Base-by-base conservation (phyloP, 1,284 basidiomycete species). In the Sporisorium sorghi region DNA sequence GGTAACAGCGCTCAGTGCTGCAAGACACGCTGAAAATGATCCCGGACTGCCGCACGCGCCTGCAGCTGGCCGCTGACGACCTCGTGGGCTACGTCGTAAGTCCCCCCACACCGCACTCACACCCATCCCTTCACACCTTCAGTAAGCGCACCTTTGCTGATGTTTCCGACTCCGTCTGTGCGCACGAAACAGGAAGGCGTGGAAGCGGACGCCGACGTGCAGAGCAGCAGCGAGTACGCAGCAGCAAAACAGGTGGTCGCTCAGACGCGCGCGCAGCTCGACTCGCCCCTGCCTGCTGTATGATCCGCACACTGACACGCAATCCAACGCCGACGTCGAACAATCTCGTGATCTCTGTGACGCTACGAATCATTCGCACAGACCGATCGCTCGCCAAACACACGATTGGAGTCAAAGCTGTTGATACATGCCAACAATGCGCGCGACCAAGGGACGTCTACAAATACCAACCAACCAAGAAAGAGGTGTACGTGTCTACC, bases 11-110 rank as follows among this genome's bases (percentile, higher is more conserved):
- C 14, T 50, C 72, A 32, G 78, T 81, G 0, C 51, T 79, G 1
- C 15, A 65, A 46, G 79, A 81, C 51, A 67, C 69, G 24, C 42
- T 64, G 9, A 77, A 81, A 37, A 81, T 81, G 79, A 65, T 81
- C 17, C 79, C 79, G 2, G 79, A 81, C 47, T 78, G 78, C 21
- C 53, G 61, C 12, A 76, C 64, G 47, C 37, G 79, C 0, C 43
- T 81, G 3, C 64, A 77, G 17, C 12, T 63, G 0, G 77, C 76
- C 0, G 50, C 54, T 1, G 72, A 73, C 44, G 79, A 81, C 15
- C 54, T 81, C 17, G 6, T 55, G 11, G 37, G 43, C n/a, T 63
- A 69, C 39, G 7, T 78, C 14, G 78, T 80, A 66, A 56, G 77
- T 77, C 14, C 32, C 47, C n/a, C n/a, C n/a, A n/a, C n/a, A n/a